Percentiles rank a stretch among this genome's conserved stretches.
phyloP scores from a whole-genome alignment of 75 land plant species.

The Sequoia sempervirens region DNA sequence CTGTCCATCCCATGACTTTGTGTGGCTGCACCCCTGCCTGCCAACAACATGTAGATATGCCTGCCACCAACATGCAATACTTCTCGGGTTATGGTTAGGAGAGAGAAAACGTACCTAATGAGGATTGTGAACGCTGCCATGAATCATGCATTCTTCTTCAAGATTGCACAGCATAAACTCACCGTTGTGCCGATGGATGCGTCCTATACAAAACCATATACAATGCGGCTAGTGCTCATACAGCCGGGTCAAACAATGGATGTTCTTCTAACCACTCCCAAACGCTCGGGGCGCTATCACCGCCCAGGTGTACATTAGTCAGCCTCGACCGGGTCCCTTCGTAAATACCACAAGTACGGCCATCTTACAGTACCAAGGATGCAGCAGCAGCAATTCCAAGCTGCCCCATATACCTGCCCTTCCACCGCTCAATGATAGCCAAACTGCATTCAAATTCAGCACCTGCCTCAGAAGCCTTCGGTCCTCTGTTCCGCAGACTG shows the following conservation, averaged over 20 bases:
- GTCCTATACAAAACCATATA: no score
- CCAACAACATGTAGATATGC: no score
- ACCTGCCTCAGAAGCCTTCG: background rate
- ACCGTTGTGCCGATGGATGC: no score
- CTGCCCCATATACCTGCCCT: background rate
- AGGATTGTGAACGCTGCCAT: no score
- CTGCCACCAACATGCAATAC: no score
- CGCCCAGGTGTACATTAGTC: background rate
- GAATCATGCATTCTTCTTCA: no score
- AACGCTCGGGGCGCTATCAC: background rate
- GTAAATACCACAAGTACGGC: background rate
- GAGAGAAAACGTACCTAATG: background rate
- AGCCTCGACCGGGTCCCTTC: background rate
- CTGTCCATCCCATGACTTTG: no score
- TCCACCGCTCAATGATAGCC: background rate
- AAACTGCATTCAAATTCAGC: background rate
- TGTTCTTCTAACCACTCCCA: background rate
- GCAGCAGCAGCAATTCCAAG: background rate
- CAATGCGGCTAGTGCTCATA: no score
- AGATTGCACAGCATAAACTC: no score
- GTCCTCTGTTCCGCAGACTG: background rate
- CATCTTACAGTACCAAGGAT: background rate
- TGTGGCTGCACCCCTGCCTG: no score
- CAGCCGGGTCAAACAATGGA: background rate
- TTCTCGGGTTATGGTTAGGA: background rate